These are phyloP conservation scores for Hibiscus syriacus DNA, from an alignment of 345 rosid genomes.

Conservation along the genomic window DNA sequence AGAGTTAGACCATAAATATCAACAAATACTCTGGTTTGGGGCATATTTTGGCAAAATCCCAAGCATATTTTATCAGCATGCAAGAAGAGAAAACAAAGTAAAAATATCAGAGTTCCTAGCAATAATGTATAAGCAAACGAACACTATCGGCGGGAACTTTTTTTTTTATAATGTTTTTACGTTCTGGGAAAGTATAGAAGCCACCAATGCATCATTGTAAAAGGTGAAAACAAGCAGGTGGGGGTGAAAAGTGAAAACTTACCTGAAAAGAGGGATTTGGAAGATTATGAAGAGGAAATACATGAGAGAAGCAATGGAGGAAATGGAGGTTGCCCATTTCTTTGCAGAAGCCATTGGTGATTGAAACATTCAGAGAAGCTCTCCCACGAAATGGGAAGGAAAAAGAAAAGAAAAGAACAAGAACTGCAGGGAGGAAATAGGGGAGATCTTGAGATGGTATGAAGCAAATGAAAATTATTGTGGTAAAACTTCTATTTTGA, in stretches of 20 bases:
- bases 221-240: background rate
- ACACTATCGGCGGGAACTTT: background rate
- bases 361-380: constrained; percentile 5
- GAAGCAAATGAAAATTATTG: background rate
- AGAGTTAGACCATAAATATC: background rate
- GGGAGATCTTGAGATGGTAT: background rate
- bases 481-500: background rate
- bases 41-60: background rate
- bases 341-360: constrained; percentile 41
- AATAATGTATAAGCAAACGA: too few relatives aligned
- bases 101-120: too few relatives aligned
- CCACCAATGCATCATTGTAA: background rate
- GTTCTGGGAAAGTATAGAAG: background rate
- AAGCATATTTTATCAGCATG: too few relatives aligned
- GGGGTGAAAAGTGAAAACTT: constrained; percentile 12
- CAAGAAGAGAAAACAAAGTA: too few relatives aligned
- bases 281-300: constrained; percentile 51
- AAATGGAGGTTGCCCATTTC: constrained; percentile 52
- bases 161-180: background rate
- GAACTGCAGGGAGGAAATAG: background rate
- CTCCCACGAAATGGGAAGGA: background rate
- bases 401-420: background rate
- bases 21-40: background rate
- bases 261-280: constrained; percentile 91
- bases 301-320: constrained; percentile 37